Evolutionary conservation across 768 basidiomycete genomes (phyloP).

Genomic region (Mycena venus): DNA sequence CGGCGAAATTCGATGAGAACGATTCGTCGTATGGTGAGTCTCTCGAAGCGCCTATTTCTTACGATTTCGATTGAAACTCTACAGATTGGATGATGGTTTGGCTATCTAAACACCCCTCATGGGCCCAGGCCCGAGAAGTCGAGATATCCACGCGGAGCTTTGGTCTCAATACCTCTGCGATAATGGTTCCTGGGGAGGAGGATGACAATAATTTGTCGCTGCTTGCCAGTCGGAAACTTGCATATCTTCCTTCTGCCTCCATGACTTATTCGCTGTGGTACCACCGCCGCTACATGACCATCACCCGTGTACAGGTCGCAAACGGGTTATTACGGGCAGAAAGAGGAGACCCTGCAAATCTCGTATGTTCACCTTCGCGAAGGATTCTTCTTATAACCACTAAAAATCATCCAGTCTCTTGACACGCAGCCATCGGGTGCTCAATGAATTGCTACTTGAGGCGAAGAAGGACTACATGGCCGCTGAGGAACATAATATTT

Average conservation of each 20-base stretch:
- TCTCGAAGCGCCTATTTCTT: conserved; percentile 2
- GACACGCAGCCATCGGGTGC: conserved; percentile 56
- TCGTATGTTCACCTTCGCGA: conserved; percentile 49
- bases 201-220: conserved; percentile 42
- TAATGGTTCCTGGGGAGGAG: conserved; percentile 54
- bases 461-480: conserved; percentile 65
- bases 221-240: conserved; percentile 48
- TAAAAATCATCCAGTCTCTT: conserved; percentile 58
- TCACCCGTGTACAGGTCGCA: conserved; percentile 54
- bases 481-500: conserved; percentile 65
- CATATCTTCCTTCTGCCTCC: conserved; percentile 58
- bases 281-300: conserved; percentile 57
- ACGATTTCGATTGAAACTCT: conserved; percentile 7
- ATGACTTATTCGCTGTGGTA: conserved; percentile 62
- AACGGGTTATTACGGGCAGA: conserved; percentile 47
- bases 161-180: conserved; percentile 46
- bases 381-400: neutral
- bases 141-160: conserved; percentile 61
- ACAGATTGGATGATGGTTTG: conserved; percentile 81
- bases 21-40: conserved; percentile 70
- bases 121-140: conserved; percentile 66
- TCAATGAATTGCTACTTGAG: conserved; percentile 68
- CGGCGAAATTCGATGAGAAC: conserved; percentile 69
- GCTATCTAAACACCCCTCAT: conserved; percentile 73
- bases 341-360: conserved; percentile 55